Base-by-base conservation (phyloP, 495 filamentous ascomycete species). In the Baudoinia panamericana region DNA sequence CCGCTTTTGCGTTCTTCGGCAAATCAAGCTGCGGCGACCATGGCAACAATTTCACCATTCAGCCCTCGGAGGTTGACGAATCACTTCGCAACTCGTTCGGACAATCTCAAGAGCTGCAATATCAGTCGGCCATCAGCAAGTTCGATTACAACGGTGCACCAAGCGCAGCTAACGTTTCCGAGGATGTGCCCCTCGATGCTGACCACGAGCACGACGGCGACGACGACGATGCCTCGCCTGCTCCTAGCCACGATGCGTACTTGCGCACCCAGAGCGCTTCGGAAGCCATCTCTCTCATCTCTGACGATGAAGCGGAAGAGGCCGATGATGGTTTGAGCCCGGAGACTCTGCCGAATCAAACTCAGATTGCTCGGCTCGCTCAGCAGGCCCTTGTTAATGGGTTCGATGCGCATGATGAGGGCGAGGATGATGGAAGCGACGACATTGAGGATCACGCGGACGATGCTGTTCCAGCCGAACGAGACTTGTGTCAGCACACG, bases 1-100 rank as follows among this genome's bases (percentile, higher is more conserved):
- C 18, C 27, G 29, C 7, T 12, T 17, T 20, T 11, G 25, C 25
- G 10, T 3, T 3, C 4, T 20, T 25, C 6, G n/a, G 3, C 30
- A 18, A n/a, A 8, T 20, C 8, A n/a, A 7, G 11, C 28, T 4
- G 5, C 5, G 26, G 5, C 5, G 4, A 7, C 3, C 42, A 46
- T 19, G 36, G n/a, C n/a, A n/a, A 29, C 3, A 16, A 51, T 16
- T 30, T 21, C 19, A 51, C 47, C 18, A 41, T 51, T n/a, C 36
- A 41, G 24, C 41, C 42, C 7, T 37, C 47, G 3, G 36, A 45
- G 22, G 25, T 51, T 12, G 25, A 41, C 13, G 30, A 45, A 25
- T 23, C 47, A 8, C 26, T 51, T 2, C 8, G 30, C 1, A 41
- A 41, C 16, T 45, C 41, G 5, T 51, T 51, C 30, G 36, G 46